Evolutionary conservation across 345 rosid species (phyloP), one percentile per base, ranked within the genome.

Genomic region (Hibiscus syriacus): DNA sequence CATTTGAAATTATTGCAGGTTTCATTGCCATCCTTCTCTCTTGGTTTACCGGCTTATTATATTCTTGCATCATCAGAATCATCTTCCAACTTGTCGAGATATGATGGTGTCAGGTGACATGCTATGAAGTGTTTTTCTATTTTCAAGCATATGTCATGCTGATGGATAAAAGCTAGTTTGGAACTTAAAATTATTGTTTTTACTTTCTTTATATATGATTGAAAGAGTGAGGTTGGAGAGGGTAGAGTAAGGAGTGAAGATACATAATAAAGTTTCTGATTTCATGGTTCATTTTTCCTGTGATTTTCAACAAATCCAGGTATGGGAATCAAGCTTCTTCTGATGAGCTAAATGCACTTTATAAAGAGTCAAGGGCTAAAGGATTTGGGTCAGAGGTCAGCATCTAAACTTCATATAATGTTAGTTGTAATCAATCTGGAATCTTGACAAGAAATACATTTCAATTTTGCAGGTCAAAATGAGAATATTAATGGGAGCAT

Each of bases 401-500:
- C n/a, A n/a, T n/a, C n/a, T n/a, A 45, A 57, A 27, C 25, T 64
- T 64, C 25, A 1, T 54, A 14, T 49, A 1, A 34, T 16, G 32
- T 6, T 50, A 20, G 38, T 64, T 77, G 38, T 38, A 32, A 34
- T 6, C n/a, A 22, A 8, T 60, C 36, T 30, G 6, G 34, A 46
- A 0, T 32, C 54, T 22, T 61, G n/a, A 55, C 49, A 25, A 32
- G 1, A 58, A 34, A 46, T 29, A 9, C 20, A 1, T 30, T 23
- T 64, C 52, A 20, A 34, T 60, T 4, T 75, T 67, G 68, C 80
- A 92, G 97, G 97, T 92, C 54, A 90, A 92, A 81, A 92, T 83
- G 97, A 85, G 98, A 79, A 90, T 92, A 67, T 73, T 92, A 79
- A 92, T 90, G 97, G 98, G 98, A 79, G 87, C 97, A 25, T 92